Base-by-base conservation (phyloP, 305 asterid species). In the Fraxinus angustifolia region DNA sequence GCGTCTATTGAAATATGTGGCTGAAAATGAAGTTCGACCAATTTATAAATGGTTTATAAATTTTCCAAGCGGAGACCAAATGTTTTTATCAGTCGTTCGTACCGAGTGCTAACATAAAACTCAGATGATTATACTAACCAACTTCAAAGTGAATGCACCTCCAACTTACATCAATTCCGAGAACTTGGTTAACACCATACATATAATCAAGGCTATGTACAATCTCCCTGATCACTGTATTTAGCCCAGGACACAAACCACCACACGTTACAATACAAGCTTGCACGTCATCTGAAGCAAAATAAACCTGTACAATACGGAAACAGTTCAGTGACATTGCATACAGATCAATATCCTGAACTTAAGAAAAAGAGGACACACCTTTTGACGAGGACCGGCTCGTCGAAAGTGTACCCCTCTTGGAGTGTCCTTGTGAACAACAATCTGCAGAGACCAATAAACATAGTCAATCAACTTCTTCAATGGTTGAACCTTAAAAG, bases 381-480 rank as follows among this genome's bases (percentile, higher is more conserved):
- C 98, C 93, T 87, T 94, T 83, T 94, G 90, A 28, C 98, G 97
- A 42, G 97, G 97, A 83, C 98, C 98, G 83, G 98, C 98, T 76
- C 98, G 91, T 73, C 97, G 93, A 85, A 94, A 93, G 89, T 93
- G 98, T 84, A 91, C 73, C 75, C 97, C 98, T 86, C 97, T 90
- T 8, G 93, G 97, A 83, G 93, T 85, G 86, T 91, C 90, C 89
- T 87, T 91, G 83, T 94, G 98, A 81, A 89, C 91, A 83, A 91
- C 94, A 81, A 92, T 85, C 99, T 95, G 83, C 19, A 78, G 72
- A 82, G 84, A 82, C 48, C 68, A 71, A 23, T 50, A 53, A 73
- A 73, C 78, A 48, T 1, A 68, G n/a, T 76, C 30, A 74, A 35
- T n/a, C 78, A 74, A 67, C 45, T 76, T 78, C 53, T 62, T 77